Conservation (phyloP, 2,329 filamentous ascomycete genomes). For the Colletotrichum tropicicola region DNA sequence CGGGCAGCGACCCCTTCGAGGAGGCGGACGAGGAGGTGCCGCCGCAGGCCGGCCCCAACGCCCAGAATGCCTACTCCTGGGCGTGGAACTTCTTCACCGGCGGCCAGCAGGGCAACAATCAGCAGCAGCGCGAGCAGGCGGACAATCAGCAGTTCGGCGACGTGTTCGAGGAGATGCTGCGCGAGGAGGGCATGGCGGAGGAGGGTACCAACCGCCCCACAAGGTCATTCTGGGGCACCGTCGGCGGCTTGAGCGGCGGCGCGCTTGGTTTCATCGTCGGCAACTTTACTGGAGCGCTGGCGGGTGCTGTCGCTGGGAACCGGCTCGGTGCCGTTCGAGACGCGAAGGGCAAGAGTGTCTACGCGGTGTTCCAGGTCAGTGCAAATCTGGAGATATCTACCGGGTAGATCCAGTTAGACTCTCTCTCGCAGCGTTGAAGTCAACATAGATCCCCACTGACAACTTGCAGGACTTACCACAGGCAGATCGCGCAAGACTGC, state of each 20-base stretch:
- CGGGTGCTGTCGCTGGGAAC: slow-evolving; percentile 93
- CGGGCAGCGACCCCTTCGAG: slow-evolving; percentile 43
- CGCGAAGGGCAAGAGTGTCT: slow-evolving; percentile 93
- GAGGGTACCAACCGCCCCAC: slow-evolving; percentile 67
- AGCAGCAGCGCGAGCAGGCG: slow-evolving; percentile 59
- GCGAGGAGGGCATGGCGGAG: slow-evolving; percentile 85
- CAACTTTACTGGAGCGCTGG: slow-evolving; percentile 88
- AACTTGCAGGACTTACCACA: slow-evolving; percentile 77
- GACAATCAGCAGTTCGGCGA: slow-evolving; percentile 87
- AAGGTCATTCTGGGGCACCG: slow-evolving; percentile 83
- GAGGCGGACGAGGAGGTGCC: slow-evolving; percentile 37
- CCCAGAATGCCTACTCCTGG: slow-evolving; percentile 75
- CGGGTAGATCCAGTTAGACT: slow-evolving; percentile 20
- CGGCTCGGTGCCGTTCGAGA: slow-evolving; percentile 90
- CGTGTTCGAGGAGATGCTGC: slow-evolving; percentile 89
- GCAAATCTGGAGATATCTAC: slow-evolving; percentile 23
- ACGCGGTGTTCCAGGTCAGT: slow-evolving; percentile 79
- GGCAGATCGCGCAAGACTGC: slow-evolving; percentile 79
- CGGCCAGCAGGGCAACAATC: slow-evolving; percentile 46
- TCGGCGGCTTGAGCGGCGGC: slow-evolving; percentile 87
- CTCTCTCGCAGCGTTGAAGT: not conserved
- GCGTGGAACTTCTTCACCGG: slow-evolving; percentile 71
- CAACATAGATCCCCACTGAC: not conserved
- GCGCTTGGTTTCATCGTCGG: slow-evolving; percentile 95
- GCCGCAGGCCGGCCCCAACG: slow-evolving; percentile 37